A percentile compares a stretch with the other conserved stretches of the same genome.
These are phyloP conservation scores for Musa itinerans DNA, from an alignment of 176 grass and related monocot species.

Conservation along the genomic window DNA sequence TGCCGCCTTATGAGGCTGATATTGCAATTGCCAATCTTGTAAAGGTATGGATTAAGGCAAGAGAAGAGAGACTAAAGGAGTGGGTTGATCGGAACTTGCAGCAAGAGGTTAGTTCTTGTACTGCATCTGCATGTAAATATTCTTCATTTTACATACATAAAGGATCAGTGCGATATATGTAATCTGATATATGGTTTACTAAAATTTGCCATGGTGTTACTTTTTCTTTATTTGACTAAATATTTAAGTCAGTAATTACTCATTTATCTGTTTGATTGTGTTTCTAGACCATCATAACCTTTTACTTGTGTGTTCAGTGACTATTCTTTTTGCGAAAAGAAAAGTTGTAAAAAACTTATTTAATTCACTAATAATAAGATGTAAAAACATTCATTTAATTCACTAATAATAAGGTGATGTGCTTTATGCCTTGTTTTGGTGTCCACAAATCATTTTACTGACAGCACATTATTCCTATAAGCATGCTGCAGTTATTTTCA, in stretches of 20 bases:
- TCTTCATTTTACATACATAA: neutral
- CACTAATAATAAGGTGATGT: neutral
- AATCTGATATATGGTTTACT: no score
- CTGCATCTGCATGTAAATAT: neutral
- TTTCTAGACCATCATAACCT: no score
- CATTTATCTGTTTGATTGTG: no score
- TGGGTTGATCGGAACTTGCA: constrained; percentile 91
- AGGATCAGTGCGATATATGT: neutral
- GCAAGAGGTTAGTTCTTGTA: constrained; percentile 58
- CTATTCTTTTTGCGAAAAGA: no score
- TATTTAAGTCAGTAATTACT: no score
- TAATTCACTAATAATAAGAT: no score
- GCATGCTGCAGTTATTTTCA: neutral
- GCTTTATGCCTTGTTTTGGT: neutral
- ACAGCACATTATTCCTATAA: neutral
- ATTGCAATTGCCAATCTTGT: constrained; percentile 87
- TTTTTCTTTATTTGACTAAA: neutral
- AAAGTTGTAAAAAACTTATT: no score
- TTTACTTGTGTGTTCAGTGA: no score
- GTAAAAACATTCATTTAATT: neutral
- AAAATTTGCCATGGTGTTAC: neutral
- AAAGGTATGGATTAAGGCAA: constrained; percentile 78
- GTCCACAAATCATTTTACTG: neutral
- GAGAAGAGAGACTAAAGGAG: constrained; percentile 74
- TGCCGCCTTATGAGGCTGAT: constrained; percentile 99